Evolutionary conservation across 2,329 filamentous ascomycete species (phyloP).

Genomic region (Aureobasidium zeae): DNA sequence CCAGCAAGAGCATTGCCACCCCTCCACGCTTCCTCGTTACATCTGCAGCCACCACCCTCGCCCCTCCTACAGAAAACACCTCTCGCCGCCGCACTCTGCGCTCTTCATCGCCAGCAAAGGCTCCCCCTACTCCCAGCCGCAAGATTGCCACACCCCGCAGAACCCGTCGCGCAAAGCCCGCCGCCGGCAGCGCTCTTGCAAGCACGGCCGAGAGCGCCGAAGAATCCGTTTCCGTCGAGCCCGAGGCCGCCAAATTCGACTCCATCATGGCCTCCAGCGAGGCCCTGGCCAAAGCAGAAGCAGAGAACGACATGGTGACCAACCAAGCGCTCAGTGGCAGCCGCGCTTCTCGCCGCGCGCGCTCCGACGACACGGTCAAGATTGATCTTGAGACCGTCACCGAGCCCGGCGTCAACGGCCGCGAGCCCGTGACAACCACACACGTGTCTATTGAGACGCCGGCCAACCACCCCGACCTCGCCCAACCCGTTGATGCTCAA

Average conservation of each 20-base stretch:
- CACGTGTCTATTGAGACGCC: slow-evolving; percentile 70
- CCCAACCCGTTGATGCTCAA: slow-evolving; percentile 66
- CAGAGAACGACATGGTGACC: too few relatives aligned
- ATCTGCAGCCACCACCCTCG: slow-evolving; percentile 21
- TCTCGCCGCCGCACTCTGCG: slow-evolving; percentile 47
- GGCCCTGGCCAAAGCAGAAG: slow-evolving; percentile 9
- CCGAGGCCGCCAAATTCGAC: slow-evolving; percentile 22
- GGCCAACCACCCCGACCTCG: slow-evolving; percentile 54
- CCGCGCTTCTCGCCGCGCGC: slow-evolving; percentile 8
- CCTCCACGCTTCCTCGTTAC: slow-evolving; percentile 63
- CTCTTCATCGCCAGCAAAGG: slow-evolving; percentile 50
- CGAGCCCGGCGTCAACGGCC: slow-evolving; percentile 40
- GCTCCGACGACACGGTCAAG: slow-evolving; percentile 46
- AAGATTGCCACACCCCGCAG: slow-evolving; percentile 44
- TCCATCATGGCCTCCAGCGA: slow-evolving; percentile 17
- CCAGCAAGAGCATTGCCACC: slow-evolving; percentile 58
- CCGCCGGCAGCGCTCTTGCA: slow-evolving; percentile 25
- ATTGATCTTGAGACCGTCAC: slow-evolving; percentile 61
- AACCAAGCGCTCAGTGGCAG: too few relatives aligned
- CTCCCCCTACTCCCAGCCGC: slow-evolving; percentile 33
- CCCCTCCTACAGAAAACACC: slow-evolving; percentile 24
- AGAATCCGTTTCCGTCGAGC: slow-evolving; percentile 21
- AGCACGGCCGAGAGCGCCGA: slow-evolving; percentile 23
- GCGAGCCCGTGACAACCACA: slow-evolving; percentile 60
- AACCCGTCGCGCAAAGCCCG: slow-evolving; percentile 36